phyloP scores from a whole-genome alignment of 352 stramenopile genomes.

The Pythium insidiosum region DNA sequence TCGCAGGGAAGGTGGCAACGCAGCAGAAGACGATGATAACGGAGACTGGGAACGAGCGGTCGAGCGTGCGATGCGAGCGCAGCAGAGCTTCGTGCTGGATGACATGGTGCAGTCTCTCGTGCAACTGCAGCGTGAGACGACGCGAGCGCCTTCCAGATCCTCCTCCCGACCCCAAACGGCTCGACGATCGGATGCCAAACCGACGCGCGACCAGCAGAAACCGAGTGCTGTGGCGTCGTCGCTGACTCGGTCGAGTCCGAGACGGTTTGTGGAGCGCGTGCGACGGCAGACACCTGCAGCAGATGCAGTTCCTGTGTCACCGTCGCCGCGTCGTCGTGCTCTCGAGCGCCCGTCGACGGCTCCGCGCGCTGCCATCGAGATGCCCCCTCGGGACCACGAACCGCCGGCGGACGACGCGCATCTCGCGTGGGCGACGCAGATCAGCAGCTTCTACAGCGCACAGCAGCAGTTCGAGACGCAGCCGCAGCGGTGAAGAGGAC shows the following conservation, averaged over 20 bases:
- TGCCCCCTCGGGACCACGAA: conserved; percentile 8
- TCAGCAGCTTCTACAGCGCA: conserved; percentile 44
- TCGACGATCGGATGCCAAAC: conserved; percentile 6
- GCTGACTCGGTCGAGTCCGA: no score
- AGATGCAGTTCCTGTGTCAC: neutral
- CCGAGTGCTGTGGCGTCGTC: no score
- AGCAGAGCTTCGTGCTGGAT: conserved; percentile 44
- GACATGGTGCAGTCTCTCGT: conserved; percentile 48
- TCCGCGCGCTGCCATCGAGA: conserved; percentile 1
- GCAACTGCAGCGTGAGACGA: conserved; percentile 8
- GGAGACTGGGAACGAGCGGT: conserved; percentile 13
- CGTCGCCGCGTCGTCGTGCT: conserved; percentile 7
- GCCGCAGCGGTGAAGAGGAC: no score
- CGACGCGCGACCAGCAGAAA: no score
- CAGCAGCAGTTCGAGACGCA: no score
- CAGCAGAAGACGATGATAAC: conserved; percentile 14
- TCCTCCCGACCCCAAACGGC: neutral
- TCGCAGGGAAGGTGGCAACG: conserved; percentile 2
- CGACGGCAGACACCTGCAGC: no score
- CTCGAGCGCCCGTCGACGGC: no score
- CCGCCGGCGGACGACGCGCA: conserved; percentile 22
- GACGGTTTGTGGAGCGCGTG: no score
- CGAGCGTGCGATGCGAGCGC: conserved; percentile 26
- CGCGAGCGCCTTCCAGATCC: neutral
- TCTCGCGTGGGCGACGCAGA: conserved; percentile 45